These are phyloP conservation scores for Wickerhamomyces kurtzmanii DNA, from an alignment of 805 yeast genomes.

Conservation along the genomic window DNA sequence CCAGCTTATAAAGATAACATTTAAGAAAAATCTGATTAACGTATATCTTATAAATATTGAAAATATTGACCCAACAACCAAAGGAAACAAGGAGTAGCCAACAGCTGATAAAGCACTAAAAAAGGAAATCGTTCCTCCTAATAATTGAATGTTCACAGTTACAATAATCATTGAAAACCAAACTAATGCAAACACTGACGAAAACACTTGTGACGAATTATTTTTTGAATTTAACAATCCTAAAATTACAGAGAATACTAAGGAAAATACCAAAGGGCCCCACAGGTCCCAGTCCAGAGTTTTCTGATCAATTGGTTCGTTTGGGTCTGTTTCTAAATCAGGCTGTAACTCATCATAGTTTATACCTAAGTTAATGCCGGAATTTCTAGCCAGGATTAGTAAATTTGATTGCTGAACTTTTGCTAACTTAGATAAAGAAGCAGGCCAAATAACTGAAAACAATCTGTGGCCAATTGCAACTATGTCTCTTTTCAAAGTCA, in stretches of 20 bases:
- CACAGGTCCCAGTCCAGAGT: slow-evolving; percentile 51
- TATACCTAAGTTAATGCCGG: slow-evolving; percentile 19
- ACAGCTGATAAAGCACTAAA: slow-evolving; percentile 61
- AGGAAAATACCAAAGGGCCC: slow-evolving; percentile 64
- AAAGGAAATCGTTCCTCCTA: slow-evolving; percentile 53
- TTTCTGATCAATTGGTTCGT: slow-evolving; percentile 15
- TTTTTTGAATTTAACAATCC: slow-evolving; percentile 16
- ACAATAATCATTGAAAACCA: slow-evolving; percentile 56
- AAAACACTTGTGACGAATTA: slow-evolving; percentile 42
- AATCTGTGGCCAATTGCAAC: slow-evolving; percentile 31
- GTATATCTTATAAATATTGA: slow-evolving; percentile 38
- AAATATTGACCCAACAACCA: slow-evolving; percentile 41
- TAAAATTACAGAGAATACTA: slow-evolving; percentile 42
- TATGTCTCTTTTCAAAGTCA: slow-evolving; percentile 40
- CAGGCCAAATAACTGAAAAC: slow-evolving; percentile 32
- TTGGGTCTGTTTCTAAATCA: slow-evolving; percentile 15
- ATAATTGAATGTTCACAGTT: slow-evolving; percentile 55
- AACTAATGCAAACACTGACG: slow-evolving; percentile 51
- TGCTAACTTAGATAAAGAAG: slow-evolving; percentile 18
- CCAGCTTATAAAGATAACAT: slow-evolving; percentile 44
- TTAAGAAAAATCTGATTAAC: slow-evolving; percentile 37
- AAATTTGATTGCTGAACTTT: slow-evolving; percentile 20
- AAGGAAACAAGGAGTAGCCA: slow-evolving; percentile 63
- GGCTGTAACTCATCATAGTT: slow-evolving; percentile 18
- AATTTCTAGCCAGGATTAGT: slow-evolving; percentile 16